Percentiles rank a stretch among this genome's conserved stretches.
These are phyloP conservation scores for Plasmodium coatneyi DNA, from an alignment of 169 alveolate species.

Conservation along the genomic window DNA sequence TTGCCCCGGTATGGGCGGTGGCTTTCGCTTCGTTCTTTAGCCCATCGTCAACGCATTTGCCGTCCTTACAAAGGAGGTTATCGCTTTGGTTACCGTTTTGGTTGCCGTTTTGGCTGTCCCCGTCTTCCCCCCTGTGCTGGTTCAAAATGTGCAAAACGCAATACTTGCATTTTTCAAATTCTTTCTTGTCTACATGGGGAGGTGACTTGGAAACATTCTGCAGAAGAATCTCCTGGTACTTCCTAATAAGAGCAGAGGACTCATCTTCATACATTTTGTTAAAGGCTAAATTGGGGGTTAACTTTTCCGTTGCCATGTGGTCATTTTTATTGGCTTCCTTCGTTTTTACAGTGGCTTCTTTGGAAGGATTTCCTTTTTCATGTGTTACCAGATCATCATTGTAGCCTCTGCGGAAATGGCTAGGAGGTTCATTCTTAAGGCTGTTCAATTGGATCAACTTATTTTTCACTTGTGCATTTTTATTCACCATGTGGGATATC, in stretches of 20 bases:
- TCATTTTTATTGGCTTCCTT: not conserved
- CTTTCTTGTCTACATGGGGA: not conserved
- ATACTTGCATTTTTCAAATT: constrained; percentile 15
- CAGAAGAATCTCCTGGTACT: not conserved
- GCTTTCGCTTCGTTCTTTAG: not conserved
- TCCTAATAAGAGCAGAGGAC: not conserved
- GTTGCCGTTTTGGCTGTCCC: not conserved
- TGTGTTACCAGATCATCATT: not conserved
- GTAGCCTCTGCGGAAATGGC: not conserved
- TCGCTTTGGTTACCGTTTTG: not conserved
- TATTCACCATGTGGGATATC: not conserved
- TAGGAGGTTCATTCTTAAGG: not conserved
- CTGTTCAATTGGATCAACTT: not conserved
- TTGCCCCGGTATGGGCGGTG: not conserved
- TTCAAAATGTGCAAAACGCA: constrained; percentile 5
- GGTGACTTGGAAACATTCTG: not conserved
- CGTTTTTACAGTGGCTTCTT: not conserved
- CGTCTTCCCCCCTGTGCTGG: not conserved
- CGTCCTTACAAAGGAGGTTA: not conserved
- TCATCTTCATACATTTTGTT: not conserved
- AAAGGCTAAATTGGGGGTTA: not conserved
- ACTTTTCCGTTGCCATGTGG: not conserved
- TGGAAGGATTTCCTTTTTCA: not conserved
- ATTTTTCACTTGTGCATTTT: not conserved
- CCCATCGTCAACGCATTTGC: not conserved